Evolutionary conservation across 2,329 filamentous ascomycete genomes (phyloP).

Genomic region (Phyllosticta citriasiana): DNA sequence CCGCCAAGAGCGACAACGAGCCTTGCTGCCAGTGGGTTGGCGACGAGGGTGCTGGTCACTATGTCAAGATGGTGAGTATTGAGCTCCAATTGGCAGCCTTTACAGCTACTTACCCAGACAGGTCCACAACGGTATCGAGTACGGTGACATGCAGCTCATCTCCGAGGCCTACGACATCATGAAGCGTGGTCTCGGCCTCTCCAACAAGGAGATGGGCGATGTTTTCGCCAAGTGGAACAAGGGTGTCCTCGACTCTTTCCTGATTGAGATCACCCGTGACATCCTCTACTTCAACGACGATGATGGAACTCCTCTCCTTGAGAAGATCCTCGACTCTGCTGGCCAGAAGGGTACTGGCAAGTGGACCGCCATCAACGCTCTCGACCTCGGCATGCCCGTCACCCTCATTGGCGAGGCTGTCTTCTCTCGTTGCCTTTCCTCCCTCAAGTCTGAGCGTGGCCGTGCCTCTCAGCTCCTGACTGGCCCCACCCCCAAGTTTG

Average conservation of each 20-base stretch:
- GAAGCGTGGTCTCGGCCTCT: slow-evolving; percentile 90
- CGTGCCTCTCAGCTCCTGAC: slow-evolving; percentile 70
- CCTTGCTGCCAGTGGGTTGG: slow-evolving; percentile 99
- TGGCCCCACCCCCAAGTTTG: slow-evolving; percentile 69
- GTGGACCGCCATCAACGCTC: slow-evolving; percentile 98
- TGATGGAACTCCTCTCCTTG: slow-evolving; percentile 78
- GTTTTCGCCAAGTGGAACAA: slow-evolving; percentile 96
- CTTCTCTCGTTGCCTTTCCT: slow-evolving; percentile 85
- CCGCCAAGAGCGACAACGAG: slow-evolving; percentile 95
- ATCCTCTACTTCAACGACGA: slow-evolving; percentile 98
- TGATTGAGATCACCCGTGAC: slow-evolving; percentile 97
- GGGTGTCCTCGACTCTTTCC: slow-evolving; percentile 92
- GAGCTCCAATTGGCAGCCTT: background rate
- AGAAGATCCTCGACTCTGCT: slow-evolving; percentile 98
- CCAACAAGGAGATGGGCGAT: slow-evolving; percentile 90
- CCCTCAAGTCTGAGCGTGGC: slow-evolving; percentile 85
- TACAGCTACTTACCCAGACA: background rate
- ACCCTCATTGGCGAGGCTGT: slow-evolving; percentile 97
- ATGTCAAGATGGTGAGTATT: slow-evolving; percentile 83
- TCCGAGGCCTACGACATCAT: slow-evolving; percentile 99
- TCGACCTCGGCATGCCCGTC: slow-evolving; percentile 97
- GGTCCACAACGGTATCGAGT: slow-evolving; percentile 98
- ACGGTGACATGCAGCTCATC: slow-evolving; percentile 99
- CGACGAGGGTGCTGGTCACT: slow-evolving; percentile 98
- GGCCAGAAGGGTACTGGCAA: slow-evolving; percentile 99